Percentiles rank a stretch among this genome's conserved stretches.
Evolutionary conservation across 177 flowering plant genomes (phyloP).

Genomic region (Vitis hybrid): DNA sequence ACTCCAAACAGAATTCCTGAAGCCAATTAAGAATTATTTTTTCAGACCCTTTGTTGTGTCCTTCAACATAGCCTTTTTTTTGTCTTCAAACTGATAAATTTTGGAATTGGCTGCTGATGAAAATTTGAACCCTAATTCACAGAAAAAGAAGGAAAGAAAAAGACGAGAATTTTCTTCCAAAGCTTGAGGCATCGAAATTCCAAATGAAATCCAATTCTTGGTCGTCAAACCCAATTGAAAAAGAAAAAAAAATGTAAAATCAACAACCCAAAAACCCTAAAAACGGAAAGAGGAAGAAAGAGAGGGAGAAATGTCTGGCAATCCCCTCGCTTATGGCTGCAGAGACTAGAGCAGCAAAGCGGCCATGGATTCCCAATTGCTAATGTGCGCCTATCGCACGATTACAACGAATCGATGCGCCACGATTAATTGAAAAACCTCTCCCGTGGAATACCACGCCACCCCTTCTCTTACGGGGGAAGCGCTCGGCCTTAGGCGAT

Average conservation of each 20-base stretch:
- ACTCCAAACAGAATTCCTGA: too few species aligned
- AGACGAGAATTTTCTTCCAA: too few species aligned
- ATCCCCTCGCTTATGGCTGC: slow-evolving; percentile 38
- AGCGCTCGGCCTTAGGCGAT: slow-evolving; percentile 84
- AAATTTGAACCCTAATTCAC: too few species aligned
- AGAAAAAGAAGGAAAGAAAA: too few species aligned
- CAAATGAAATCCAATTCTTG: too few species aligned
- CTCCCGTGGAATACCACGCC: slow-evolving; percentile 85
- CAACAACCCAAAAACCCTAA: neutral
- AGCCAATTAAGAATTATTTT: too few species aligned
- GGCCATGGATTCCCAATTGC: slow-evolving; percentile 34
- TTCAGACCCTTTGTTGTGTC: too few species aligned
- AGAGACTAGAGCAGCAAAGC: slow-evolving; percentile 42
- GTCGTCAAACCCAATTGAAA: too few species aligned
- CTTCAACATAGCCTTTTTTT: too few species aligned
- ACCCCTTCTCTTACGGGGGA: slow-evolving; percentile 48
- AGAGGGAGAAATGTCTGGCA: slow-evolving; percentile 34
- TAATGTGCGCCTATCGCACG: slow-evolving; percentile 58
- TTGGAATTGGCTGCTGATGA: too few species aligned
- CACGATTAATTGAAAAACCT: slow-evolving; percentile 43
- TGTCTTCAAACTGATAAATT: too few species aligned
- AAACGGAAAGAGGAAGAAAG: neutral
- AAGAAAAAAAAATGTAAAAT: neutral
- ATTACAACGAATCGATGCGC: slow-evolving; percentile 31
- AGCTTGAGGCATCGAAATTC: too few species aligned